Percentiles rank a stretch among this genome's conserved stretches.
Conservation (phyloP, 163 green algal species). For the Scenedesmus sp. region DNA sequence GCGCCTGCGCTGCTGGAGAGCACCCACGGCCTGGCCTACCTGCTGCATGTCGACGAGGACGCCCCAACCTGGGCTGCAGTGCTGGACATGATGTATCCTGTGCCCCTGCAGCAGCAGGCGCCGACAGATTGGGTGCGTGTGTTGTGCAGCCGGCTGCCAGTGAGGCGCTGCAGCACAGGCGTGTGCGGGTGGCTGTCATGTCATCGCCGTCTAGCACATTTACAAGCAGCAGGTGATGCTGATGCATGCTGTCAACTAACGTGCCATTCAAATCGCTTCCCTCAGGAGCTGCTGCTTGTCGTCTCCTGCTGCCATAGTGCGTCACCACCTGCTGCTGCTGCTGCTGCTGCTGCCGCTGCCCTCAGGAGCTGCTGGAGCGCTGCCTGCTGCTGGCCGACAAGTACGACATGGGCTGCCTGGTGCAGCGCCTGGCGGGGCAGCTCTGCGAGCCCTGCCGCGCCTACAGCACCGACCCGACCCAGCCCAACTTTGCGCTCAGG, state of each 20-base stretch:
- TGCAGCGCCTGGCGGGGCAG: slow-evolving; percentile 16
- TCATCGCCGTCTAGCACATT: too few relatives aligned
- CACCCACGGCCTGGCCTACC: slow-evolving; percentile 35
- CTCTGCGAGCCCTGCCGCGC: neutral
- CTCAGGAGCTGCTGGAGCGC: slow-evolving; percentile 31
- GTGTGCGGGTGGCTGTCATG: too few relatives aligned
- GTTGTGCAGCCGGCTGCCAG: neutral
- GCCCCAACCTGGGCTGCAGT: slow-evolving; percentile 23
- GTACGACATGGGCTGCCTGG: slow-evolving; percentile 25
- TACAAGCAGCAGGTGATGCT: neutral
- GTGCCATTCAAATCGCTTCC: too few relatives aligned
- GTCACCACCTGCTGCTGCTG: neutral
- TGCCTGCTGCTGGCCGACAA: slow-evolving; percentile 44
- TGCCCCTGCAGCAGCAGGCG: neutral
- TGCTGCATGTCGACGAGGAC: slow-evolving; percentile 48
- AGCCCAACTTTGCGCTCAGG: slow-evolving; percentile 39
- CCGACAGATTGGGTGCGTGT: neutral
- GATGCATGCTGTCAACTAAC: too few relatives aligned
- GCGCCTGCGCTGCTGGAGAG: slow-evolving; percentile 33
- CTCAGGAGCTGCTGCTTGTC: too few relatives aligned
- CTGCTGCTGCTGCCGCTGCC: slow-evolving; percentile 12
- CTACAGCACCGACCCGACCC: slow-evolving; percentile 13
- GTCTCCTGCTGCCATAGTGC: neutral
- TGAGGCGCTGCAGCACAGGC: neutral
- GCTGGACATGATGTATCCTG: slow-evolving; percentile 48